These are phyloP conservation scores for Citrullus colocynthis DNA, from an alignment of 306 rosid genomes.

Conservation along the genomic window DNA sequence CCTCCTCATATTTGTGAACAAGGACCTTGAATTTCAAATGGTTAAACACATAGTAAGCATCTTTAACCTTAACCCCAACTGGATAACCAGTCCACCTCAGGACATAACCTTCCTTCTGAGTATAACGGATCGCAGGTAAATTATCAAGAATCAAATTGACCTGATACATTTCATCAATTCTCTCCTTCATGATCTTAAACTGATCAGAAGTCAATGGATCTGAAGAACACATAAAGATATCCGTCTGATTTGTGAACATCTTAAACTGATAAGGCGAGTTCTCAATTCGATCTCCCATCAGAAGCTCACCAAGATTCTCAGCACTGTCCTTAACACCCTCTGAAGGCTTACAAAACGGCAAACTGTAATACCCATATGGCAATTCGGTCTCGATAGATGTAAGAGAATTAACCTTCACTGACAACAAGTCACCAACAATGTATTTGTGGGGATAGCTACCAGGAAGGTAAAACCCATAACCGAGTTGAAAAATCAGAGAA, in stretches of 20 bases:
- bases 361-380: conserved; percentile 54
- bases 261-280: conserved; percentile 50
- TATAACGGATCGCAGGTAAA: conserved; percentile 55
- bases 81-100: conserved; percentile 65
- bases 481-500: conserved; percentile 32
- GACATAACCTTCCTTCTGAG: conserved; percentile 45
- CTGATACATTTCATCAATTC: conserved; percentile 67
- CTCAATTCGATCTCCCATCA: conserved; percentile 68
- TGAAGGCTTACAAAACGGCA: conserved; percentile 47
- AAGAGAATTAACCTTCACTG: conserved; percentile 55
- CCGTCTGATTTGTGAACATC: conserved; percentile 42
- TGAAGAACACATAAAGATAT: conserved; percentile 35
- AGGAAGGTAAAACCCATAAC: conserved; percentile 48
- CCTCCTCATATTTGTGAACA: conserved; percentile 57
- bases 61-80: conserved; percentile 52
- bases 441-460: conserved; percentile 53
- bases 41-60: conserved; percentile 50
- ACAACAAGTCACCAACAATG: conserved; percentile 29
- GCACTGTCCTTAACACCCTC: conserved; percentile 61
- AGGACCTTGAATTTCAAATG: conserved; percentile 55
- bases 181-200: conserved; percentile 48
- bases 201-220: conserved; percentile 31
- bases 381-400: conserved; percentile 61
- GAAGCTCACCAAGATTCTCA: conserved; percentile 62
- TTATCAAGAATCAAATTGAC: conserved; percentile 39